These are phyloP conservation scores for Crataegus laevigata DNA, from an alignment of 306 rosid species.

Conservation along the genomic window DNA sequence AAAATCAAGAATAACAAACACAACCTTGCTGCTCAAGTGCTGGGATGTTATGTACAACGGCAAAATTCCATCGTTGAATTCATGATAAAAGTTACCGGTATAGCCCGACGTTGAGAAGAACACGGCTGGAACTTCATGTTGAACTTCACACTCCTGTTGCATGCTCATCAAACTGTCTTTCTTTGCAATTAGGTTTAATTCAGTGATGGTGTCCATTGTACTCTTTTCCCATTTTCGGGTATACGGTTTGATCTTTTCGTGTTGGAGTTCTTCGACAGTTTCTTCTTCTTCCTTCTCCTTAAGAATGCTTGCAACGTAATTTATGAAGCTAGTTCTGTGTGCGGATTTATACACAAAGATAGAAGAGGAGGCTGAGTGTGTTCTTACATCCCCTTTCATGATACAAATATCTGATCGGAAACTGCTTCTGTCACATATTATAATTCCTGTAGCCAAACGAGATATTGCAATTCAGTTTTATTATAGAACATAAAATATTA, in stretches of 20 bases:
- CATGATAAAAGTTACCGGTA: constrained; percentile 86
- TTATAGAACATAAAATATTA: background rate
- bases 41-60: constrained; percentile 42
- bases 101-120: constrained; percentile 88
- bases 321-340: constrained; percentile 6
- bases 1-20: constrained; percentile 76
- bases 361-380: constrained; percentile 53
- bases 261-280: constrained; percentile 25
- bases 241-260: constrained; percentile 63
- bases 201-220: constrained; percentile 62
- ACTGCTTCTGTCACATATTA: constrained; percentile 77
- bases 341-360: constrained; percentile 38
- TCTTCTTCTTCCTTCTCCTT: background rate
- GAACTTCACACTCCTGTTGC: constrained; percentile 45
- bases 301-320: background rate
- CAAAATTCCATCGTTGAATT: constrained; percentile 81
- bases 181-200: constrained; percentile 47
- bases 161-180: constrained; percentile 8
- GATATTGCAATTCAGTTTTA: background rate
- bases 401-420: constrained; percentile 71
- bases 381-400: constrained; percentile 85
- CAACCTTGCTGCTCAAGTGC: constrained; percentile 64
- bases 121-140: constrained; percentile 75
- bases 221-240: constrained; percentile 86
- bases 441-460: constrained; percentile 32